Base-by-base conservation (phyloP, 2,329 filamentous ascomycete species). In the Trichoderma harzianum region DNA sequence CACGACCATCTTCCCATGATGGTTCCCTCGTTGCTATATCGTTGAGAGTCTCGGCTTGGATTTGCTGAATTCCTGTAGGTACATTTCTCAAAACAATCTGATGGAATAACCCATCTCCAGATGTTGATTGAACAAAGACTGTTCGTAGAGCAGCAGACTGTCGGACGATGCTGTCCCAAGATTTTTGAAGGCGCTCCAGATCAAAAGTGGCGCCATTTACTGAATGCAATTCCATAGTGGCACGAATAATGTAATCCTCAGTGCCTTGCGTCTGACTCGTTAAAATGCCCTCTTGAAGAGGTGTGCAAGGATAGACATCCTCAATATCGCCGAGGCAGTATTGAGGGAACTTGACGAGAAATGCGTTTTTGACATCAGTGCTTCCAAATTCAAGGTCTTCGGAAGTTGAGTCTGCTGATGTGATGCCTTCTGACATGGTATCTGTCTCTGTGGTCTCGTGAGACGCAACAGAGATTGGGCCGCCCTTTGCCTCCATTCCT, bases 241-340 rank as follows among this genome's bases (percentile, higher is more conserved):
- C 43, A 51, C 43, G 43, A 51, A 51, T 51, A 51, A 51, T 51
- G n/a, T 51, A 51, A 12, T 51, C 43, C 43, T 51, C 43, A 10
- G 43, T 51, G n/a, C 43, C 51, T 60, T 57, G 39, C 28, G 10
- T 58, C 36, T 69, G 67, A 16, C 28, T 26, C 18, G 51, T 21
- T 12, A 69, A 43, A 26, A 69, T 69, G 8, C 67, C 67, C 39
- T 69, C 67, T 21, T 69, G 67, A 16, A 69, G 51, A 39, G 67
- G 67, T 16, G 53, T 39, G 36, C 67, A 69, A 12, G 67, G 57
- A 24, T 36, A 47, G 21, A 69, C 47, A n/a, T 69, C 55, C 21
- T 69, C 55, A 16, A 69, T 36, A 36, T 65, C 61, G 7, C 63
- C 67, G 24, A 51, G 43, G 43, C 43, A 21, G n/a, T 51, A 51